Evolutionary conservation across 2,329 filamentous ascomycete genomes (phyloP).

Genomic region (Uncinocarpus reesii): DNA sequence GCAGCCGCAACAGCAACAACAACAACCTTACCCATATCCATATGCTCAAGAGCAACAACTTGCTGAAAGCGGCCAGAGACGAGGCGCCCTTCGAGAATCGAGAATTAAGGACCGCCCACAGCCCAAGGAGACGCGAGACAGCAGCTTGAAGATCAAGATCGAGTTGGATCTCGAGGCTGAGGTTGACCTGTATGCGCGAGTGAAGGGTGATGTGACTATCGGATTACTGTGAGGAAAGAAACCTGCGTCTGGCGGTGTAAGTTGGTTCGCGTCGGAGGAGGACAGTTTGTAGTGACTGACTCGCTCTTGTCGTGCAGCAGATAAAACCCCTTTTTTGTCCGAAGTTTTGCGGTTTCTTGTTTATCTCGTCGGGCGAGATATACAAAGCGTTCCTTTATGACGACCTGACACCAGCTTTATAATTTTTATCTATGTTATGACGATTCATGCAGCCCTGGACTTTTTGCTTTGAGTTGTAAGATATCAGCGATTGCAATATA

Average conservation of each 20-base stretch:
- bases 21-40: neutral
- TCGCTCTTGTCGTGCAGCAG: neutral
- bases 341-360: no score
- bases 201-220: conserved; percentile 29
- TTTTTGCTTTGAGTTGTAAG: neutral
- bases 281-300: conserved; percentile 1
- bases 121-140: conserved; percentile 29
- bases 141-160: conserved; percentile 35
- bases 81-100: conserved; percentile 21
- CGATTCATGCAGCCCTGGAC: neutral
- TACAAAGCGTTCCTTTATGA: neutral
- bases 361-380: neutral
- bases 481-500: neutral
- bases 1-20: conserved; percentile 1
- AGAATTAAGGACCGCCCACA: conserved; percentile 31
- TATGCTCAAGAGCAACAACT: conserved; percentile 1
- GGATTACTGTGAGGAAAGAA: conserved; percentile 28
- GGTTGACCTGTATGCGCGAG: conserved; percentile 25
- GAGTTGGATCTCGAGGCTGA: conserved; percentile 28
- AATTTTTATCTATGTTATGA: neutral
- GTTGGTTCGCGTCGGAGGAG: neutral
- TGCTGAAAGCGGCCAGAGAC: neutral
- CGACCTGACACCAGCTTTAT: neutral
- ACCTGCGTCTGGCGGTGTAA: neutral
- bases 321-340: neutral